These are phyloP conservation scores for Taphrina betulina DNA, from an alignment of 1,139 yeast species.

Conservation along the genomic window DNA sequence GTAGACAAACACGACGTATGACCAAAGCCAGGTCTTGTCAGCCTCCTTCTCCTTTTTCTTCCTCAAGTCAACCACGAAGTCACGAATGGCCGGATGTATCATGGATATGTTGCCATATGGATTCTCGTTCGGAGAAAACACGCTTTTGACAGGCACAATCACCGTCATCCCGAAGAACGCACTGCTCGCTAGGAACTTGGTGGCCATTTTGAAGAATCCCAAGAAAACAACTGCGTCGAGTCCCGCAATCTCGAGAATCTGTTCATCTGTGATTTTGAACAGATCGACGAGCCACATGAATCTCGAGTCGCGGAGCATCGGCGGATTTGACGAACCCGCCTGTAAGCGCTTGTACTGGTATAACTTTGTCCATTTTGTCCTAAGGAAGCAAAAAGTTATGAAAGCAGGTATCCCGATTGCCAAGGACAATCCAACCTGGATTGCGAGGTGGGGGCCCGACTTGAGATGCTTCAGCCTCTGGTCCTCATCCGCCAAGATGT, in stretches of 20 bases:
- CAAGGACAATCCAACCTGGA: constrained; percentile 60
- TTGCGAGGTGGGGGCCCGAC: constrained; percentile 21
- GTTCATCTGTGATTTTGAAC: constrained; percentile 64
- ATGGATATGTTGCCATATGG: constrained; percentile 18
- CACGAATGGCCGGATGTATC: constrained; percentile 6
- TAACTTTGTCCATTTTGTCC: constrained; percentile 67
- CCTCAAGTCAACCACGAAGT: neutral
- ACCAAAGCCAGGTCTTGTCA: constrained; percentile 55
- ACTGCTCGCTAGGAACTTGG: constrained; percentile 59
- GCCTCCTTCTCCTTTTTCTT: constrained; percentile 33
- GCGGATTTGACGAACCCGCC: constrained; percentile 48
- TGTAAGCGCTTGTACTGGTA: constrained; percentile 55
- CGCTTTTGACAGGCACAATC: constrained; percentile 71
- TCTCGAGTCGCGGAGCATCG: constrained; percentile 51
- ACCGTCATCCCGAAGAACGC: constrained; percentile 63
- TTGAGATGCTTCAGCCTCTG: constrained; percentile 23
- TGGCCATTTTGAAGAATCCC: constrained; percentile 76
- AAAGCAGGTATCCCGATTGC: constrained; percentile 65
- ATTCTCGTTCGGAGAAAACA: constrained; percentile 43
- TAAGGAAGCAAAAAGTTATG: constrained; percentile 59
- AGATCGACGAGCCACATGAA: constrained; percentile 80
- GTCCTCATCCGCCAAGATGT: constrained; percentile 13
- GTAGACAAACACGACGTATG: constrained; percentile 84
- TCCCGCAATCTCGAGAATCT: constrained; percentile 85
- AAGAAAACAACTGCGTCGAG: constrained; percentile 87